These are phyloP conservation scores for Mesembryanthemum crystallinum DNA, from an alignment of 148 eudicot genomes.

Conservation along the genomic window DNA sequence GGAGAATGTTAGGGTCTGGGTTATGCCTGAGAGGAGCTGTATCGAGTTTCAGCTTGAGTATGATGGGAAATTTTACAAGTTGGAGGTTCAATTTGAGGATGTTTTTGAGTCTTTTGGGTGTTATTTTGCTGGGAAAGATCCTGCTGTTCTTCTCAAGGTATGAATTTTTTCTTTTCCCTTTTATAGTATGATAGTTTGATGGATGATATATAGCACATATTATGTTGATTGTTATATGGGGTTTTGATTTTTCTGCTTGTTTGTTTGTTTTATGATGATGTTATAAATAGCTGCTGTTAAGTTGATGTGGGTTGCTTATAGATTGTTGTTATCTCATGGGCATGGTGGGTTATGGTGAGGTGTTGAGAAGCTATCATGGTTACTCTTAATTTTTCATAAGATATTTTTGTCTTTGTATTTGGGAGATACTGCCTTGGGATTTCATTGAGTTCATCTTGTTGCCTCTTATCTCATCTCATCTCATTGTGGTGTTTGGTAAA, in stretches of 20 bases:
- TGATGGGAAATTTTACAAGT: conserved; percentile 42
- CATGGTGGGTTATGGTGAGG: neutral
- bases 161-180: neutral
- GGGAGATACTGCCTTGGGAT: neutral
- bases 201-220: no score
- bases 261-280: neutral
- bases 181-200: neutral
- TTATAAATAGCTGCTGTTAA: neutral
- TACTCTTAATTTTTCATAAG: no score
- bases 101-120: conserved; percentile 59
- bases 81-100: conserved; percentile 76
- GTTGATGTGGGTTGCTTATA: conserved; percentile 7
- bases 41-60: conserved; percentile 52
- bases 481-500: neutral
- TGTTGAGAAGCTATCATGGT: neutral
- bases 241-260: neutral
- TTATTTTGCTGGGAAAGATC: conserved; percentile 35
- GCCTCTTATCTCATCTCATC: neutral
- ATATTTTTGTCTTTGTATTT: neutral
- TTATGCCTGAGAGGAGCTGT: conserved; percentile 63
- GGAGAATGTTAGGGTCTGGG: conserved; percentile 53
- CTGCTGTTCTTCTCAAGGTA: conserved; percentile 81
- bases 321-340: conserved; percentile 9
- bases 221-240: neutral
- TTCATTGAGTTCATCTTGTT: neutral